Percentiles rank a stretch among this genome's conserved stretches.
Evolutionary conservation across 257 asterid species (phyloP).

Genomic region (Capsicum chinense): DNA sequence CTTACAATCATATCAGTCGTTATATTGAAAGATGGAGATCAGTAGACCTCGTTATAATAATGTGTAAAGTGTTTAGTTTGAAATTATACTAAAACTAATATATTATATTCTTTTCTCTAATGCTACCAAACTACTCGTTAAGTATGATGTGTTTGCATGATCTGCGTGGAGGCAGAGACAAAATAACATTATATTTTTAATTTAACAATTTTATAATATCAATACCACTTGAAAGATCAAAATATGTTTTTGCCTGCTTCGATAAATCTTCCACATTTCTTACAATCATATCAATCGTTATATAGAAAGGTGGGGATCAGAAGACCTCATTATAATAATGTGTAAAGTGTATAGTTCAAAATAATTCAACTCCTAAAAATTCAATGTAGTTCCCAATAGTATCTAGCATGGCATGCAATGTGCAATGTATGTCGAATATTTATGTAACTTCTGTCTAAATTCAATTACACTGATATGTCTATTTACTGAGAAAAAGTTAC

Average conservation of each 20-base stretch:
- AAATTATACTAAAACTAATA: no score
- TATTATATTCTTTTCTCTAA: background rate
- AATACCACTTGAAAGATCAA: background rate
- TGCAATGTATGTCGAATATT: background rate
- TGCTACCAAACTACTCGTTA: background rate
- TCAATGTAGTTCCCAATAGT: background rate
- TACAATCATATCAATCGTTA: background rate
- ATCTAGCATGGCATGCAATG: background rate
- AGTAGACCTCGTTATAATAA: background rate
- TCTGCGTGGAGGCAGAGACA: background rate
- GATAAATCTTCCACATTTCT: slow-evolving; percentile 22
- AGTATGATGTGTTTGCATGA: background rate
- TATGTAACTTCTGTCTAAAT: background rate
- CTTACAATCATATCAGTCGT: background rate
- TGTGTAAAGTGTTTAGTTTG: background rate
- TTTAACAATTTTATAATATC: background rate
- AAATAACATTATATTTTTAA: background rate
- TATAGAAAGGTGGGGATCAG: background rate
- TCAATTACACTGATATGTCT: background rate
- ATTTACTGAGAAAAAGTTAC: no score
- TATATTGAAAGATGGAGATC: background rate
- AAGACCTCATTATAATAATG: background rate
- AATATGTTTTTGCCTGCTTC: slow-evolving; percentile 9
- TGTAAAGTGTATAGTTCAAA: background rate
- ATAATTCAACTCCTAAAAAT: background rate